phyloP scores from a whole-genome alignment of 139 green algal genomes.

The Coelastrella sp. region DNA sequence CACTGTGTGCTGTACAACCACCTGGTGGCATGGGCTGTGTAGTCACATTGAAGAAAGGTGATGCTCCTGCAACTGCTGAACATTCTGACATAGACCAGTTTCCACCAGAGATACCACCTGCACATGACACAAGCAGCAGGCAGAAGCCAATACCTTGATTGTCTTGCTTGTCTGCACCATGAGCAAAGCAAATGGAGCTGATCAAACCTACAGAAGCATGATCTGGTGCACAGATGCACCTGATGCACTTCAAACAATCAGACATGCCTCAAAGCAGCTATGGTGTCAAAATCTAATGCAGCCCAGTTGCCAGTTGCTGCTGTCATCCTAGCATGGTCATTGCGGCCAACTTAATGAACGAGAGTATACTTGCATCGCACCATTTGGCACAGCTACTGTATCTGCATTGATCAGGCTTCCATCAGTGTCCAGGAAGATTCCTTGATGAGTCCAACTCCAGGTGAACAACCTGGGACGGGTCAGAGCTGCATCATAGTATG shows the following conservation, averaged over 20 bases:
- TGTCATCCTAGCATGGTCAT: too few species aligned
- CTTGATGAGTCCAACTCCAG: constrained; percentile 33
- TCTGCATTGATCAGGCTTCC: constrained; percentile 52
- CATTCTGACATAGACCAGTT: constrained; percentile 4
- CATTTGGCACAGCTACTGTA: not conserved
- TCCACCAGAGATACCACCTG: constrained; percentile 1
- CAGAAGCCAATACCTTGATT: too few species aligned
- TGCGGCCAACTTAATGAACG: not conserved
- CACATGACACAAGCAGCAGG: too few species aligned
- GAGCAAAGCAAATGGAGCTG: too few species aligned
- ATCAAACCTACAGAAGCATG: too few species aligned
- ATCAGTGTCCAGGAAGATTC: constrained; percentile 66
- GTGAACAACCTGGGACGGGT: not conserved
- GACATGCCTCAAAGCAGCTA: too few species aligned
- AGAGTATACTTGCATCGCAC: not conserved
- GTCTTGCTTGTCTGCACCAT: too few species aligned
- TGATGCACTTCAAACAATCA: too few species aligned
- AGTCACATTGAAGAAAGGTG: not conserved
- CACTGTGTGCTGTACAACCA: constrained; percentile 51
- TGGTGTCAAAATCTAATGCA: too few species aligned
- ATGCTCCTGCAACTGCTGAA: not conserved
- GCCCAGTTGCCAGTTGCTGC: too few species aligned
- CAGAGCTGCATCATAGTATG: not conserved
- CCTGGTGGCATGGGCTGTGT: not conserved
- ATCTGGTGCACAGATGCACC: too few species aligned